These are phyloP conservation scores for Przewalskia tangutica DNA, from an alignment of 257 asterid genomes.

Conservation along the genomic window DNA sequence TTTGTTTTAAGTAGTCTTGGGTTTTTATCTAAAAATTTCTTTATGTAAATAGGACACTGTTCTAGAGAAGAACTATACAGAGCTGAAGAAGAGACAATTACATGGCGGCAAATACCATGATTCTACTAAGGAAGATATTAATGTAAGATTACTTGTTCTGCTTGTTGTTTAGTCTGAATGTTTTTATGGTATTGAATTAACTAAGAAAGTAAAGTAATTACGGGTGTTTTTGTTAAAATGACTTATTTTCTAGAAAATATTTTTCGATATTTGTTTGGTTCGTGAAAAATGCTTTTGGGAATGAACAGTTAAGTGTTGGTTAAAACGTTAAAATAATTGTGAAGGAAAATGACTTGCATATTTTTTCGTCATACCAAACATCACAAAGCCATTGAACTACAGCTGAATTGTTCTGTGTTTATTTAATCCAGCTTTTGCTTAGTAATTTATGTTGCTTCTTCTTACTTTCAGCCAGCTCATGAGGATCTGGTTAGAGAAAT, in stretches of 20 bases:
- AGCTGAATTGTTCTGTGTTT: neutral
- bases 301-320: no score
- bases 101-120: constrained; percentile 25
- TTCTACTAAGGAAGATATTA: constrained; percentile 42
- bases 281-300: no score
- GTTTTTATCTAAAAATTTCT: neutral
- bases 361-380: neutral
- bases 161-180: neutral
- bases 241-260: neutral
- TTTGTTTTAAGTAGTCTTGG: neutral
- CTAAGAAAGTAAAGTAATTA: neutral
- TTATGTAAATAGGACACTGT: constrained; percentile 19
- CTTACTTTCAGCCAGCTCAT: constrained; percentile 39
- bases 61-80: constrained; percentile 19
- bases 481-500: constrained; percentile 73
- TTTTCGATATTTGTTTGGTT: no score
- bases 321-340: neutral
- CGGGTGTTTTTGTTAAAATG: neutral
- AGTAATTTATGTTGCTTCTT: neutral
- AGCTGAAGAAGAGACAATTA: constrained; percentile 43
- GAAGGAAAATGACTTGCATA: neutral
- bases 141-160: neutral
- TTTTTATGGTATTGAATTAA: neutral
- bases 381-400: neutral
- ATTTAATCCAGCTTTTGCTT: neutral